A percentile compares a stretch with the other conserved stretches of the same genome.
phyloP scores from a whole-genome alignment of 495 filamentous ascomycete genomes.

The Aspergillus coremiiformis region DNA sequence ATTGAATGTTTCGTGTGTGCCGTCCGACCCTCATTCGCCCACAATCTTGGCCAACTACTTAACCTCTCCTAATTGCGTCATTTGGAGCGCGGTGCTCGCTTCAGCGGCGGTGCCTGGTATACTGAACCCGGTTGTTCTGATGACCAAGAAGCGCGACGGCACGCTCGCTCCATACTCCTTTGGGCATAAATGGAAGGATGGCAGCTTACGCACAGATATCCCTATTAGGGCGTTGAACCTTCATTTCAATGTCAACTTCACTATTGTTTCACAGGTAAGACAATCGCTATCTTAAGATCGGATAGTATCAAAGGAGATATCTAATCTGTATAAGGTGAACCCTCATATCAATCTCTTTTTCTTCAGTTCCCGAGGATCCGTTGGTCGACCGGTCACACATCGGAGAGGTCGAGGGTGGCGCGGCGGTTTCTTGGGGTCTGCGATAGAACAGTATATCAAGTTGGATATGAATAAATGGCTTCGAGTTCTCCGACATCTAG shows the following conservation, averaged over 20 bases:
- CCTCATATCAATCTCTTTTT: slow-evolving; percentile 98
- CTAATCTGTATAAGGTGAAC: slow-evolving; percentile 54
- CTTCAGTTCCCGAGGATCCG: slow-evolving; percentile 85
- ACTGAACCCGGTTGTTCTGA: slow-evolving; percentile 88
- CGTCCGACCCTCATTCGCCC: slow-evolving; percentile 88
- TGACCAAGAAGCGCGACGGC: slow-evolving; percentile 82
- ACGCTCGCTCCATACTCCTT: slow-evolving; percentile 79
- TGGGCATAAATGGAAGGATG: slow-evolving; percentile 98
- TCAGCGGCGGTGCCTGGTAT: slow-evolving; percentile 96
- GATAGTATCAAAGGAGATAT: neutral
- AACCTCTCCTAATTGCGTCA: slow-evolving; percentile 91
- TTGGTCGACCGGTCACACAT: slow-evolving; percentile 91
- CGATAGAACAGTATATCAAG: slow-evolving; percentile 89
- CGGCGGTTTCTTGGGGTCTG: slow-evolving; percentile 87
- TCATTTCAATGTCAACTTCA: slow-evolving; percentile 97
- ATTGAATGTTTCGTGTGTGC: slow-evolving; percentile 94
- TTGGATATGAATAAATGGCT: slow-evolving; percentile 95
- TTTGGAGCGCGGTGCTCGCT: slow-evolving; percentile 94
- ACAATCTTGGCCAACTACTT: slow-evolving; percentile 90
- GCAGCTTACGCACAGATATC: slow-evolving; percentile 87
- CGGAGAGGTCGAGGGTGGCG: slow-evolving; percentile 91
- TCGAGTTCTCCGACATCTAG: slow-evolving; percentile 83
- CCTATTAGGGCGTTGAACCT: slow-evolving; percentile 88
- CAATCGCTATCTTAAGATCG: neutral
- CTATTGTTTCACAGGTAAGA: slow-evolving; percentile 73